A percentile compares a stretch with the other conserved stretches of the same genome.
Conservation (phyloP, 306 rosid species). For the Lupinus albus region DNA sequence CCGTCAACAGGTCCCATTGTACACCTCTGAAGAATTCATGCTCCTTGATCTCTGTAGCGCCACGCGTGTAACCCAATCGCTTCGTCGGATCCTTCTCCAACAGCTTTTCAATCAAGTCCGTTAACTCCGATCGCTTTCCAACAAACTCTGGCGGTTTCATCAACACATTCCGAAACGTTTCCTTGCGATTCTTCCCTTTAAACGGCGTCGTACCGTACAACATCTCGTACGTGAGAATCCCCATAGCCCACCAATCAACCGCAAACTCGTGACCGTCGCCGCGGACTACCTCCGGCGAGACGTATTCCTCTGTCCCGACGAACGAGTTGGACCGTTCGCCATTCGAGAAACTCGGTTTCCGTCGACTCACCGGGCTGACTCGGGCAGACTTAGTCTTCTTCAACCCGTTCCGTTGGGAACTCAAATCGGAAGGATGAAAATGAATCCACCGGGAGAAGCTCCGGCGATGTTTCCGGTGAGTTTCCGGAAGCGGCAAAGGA, state of each 20-base stretch:
- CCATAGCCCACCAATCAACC: constrained; percentile 98
- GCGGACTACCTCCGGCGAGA: constrained; percentile 85
- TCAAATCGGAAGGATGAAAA: background rate
- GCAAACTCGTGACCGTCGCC: constrained; percentile 96
- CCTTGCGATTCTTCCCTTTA: constrained; percentile 78
- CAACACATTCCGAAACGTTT: constrained; percentile 78
- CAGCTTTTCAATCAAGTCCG: constrained; percentile 72
- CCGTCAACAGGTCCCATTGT: constrained; percentile 69
- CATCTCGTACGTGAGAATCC: constrained; percentile 82
- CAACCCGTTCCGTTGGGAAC: constrained; percentile 31
- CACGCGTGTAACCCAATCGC: constrained; percentile 71
- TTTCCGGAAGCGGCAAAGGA: constrained; percentile 33
- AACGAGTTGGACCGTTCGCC: constrained; percentile 91
- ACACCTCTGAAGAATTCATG: constrained; percentile 81
- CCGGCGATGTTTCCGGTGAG: constrained; percentile 50
- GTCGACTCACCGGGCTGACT: constrained; percentile 86
- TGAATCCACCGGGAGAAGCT: constrained; percentile 65
- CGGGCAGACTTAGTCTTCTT: constrained; percentile 84
- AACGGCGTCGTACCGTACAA: constrained; percentile 85
- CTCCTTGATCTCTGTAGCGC: constrained; percentile 82
- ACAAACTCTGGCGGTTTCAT: constrained; percentile 68
- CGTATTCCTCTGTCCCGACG: constrained; percentile 94
- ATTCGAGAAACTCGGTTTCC: constrained; percentile 61
- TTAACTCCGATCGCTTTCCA: constrained; percentile 59
- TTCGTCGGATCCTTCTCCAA: constrained; percentile 75